Conservation (phyloP, 2,329 filamentous ascomycete genomes). For the Magnaporthales sp. region DNA sequence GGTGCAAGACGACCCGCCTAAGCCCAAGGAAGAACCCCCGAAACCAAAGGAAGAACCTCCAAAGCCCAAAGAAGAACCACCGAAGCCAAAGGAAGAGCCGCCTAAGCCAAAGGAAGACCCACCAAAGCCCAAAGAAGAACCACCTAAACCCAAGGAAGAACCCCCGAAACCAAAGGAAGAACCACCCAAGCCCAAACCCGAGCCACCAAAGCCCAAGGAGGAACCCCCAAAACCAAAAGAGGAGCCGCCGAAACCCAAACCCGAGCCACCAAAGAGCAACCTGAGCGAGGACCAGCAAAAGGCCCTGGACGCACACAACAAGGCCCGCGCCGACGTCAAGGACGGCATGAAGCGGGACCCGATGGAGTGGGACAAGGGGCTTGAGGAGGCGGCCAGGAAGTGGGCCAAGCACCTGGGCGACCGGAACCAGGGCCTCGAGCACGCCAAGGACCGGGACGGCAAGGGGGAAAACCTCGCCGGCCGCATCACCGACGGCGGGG, state of each 20-base stretch:
- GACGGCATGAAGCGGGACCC: not conserved
- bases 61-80: no score
- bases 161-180: no score
- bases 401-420: not conserved
- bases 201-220: not conserved
- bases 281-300: slow-evolving; percentile 1
- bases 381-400: not conserved
- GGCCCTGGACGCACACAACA: slow-evolving; percentile 1
- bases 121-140: not conserved
- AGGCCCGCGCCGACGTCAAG: not conserved
- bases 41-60: not conserved
- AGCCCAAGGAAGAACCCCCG: not conserved
- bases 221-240: no score
- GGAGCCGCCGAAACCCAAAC: not conserved
- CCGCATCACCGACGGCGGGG: not conserved
- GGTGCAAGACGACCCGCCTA: not conserved
- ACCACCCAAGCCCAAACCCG: not conserved
- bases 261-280: not conserved
- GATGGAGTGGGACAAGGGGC: slow-evolving; percentile 1
- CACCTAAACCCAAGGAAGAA: no score
- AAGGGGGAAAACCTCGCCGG: slow-evolving; percentile 1
- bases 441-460: slow-evolving; percentile 2
- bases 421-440: not conserved
- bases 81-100: no score
- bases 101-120: not conserved